Evolutionary conservation across 2,329 filamentous ascomycete species (phyloP).

Genomic region (Phialophora expanda): DNA sequence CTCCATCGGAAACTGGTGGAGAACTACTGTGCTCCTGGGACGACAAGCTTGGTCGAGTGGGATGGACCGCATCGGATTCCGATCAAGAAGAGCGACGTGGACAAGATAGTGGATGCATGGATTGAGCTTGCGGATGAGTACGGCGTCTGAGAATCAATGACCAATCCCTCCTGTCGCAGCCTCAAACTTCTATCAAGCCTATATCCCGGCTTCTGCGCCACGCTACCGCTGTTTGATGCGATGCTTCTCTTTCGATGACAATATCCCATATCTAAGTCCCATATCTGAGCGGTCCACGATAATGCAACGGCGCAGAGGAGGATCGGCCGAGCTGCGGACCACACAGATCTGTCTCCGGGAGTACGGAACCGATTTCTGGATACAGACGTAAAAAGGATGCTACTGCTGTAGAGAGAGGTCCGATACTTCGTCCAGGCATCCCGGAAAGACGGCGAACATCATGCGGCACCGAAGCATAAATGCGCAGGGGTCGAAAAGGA

Average conservation of each 20-base stretch:
- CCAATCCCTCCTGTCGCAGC: background rate
- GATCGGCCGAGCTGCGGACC: no score
- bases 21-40: constrained; percentile 64
- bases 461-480: background rate
- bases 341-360: background rate
- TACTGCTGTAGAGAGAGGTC: background rate
- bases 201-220: background rate
- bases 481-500: background rate
- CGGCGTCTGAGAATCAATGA: constrained; percentile 43
- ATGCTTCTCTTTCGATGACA: background rate
- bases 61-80: constrained; percentile 73
- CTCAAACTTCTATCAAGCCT: no score
- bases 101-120: constrained; percentile 59
- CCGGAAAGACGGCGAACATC: background rate
- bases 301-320: background rate
- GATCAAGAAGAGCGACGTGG: constrained; percentile 69
- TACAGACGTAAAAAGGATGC: no score
- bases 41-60: constrained; percentile 70
- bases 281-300: background rate
- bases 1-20: constrained; percentile 63
- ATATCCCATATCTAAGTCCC: background rate
- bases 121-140: constrained; percentile 58
- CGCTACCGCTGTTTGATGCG: background rate
- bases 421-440: background rate
- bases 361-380: no score